Evolutionary conservation across 768 basidiomycete genomes (phyloP).

Genomic region (Suillus subalutaceus): DNA sequence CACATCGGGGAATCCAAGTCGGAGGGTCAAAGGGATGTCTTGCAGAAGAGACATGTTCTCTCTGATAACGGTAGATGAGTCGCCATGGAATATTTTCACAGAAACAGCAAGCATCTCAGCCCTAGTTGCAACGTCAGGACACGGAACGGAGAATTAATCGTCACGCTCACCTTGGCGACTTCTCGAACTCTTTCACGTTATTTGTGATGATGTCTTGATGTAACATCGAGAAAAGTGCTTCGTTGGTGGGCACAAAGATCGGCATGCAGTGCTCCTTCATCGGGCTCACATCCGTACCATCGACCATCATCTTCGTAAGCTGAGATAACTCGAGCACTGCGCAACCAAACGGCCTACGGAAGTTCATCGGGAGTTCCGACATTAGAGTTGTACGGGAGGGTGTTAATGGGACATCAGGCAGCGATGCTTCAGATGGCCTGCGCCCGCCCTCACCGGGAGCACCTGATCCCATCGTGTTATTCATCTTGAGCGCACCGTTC

Average conservation of each 20-base stretch:
- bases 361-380: constrained; percentile 47
- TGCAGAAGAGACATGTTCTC: constrained; percentile 86
- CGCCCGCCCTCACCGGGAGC: constrained; percentile 46
- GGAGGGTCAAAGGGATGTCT: constrained; percentile 78
- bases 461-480: constrained; percentile 53
- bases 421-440: constrained; percentile 57
- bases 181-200: constrained; percentile 79
- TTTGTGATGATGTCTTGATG: constrained; percentile 93
- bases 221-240: constrained; percentile 86
- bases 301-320: constrained; percentile 65
- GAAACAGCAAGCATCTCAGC: constrained; percentile 88
- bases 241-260: constrained; percentile 82
- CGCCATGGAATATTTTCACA: constrained; percentile 87
- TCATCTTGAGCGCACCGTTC: constrained; percentile 83
- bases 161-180: constrained; percentile 67
- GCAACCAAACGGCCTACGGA: constrained; percentile 93
- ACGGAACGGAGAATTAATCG: constrained; percentile 1
- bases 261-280: constrained; percentile 84
- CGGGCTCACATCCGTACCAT: constrained; percentile 63
- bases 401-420: constrained; percentile 32
- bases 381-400: constrained; percentile 30
- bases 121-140: constrained; percentile 40
- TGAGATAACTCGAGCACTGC: constrained; percentile 88
- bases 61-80: constrained; percentile 67
- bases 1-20: constrained; percentile 94